Conservation (phyloP, 768 basidiomycete species). For the Boletus reticulatus region DNA sequence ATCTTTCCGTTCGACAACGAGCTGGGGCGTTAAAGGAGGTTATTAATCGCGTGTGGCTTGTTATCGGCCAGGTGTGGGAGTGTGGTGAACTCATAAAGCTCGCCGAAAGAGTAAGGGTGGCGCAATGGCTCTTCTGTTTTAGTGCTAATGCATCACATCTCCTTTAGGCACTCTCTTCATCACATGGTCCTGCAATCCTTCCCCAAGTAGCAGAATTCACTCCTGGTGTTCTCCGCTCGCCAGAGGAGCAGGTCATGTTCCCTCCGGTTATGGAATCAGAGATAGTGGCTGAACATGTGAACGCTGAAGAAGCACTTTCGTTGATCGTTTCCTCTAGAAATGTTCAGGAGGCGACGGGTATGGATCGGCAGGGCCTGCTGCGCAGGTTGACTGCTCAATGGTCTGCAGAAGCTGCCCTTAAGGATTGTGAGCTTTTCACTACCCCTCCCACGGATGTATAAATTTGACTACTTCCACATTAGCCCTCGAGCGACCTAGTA, state of each 20-base stretch:
- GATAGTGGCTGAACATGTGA: conserved; percentile 37
- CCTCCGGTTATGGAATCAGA: conserved; percentile 26
- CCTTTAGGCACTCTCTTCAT: conserved; percentile 44
- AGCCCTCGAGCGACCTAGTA: conserved; percentile 57
- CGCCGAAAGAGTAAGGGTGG: conserved; percentile 52
- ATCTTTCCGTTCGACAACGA: conserved; percentile 41
- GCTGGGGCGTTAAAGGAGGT: conserved; percentile 59
- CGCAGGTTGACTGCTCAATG: conserved; percentile 58
- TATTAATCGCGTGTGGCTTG: conserved; percentile 61
- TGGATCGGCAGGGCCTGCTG: conserved; percentile 55
- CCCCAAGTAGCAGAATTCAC: conserved; percentile 35
- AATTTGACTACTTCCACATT: conserved; percentile 5
- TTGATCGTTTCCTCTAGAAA: conserved; percentile 50
- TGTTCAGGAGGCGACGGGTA: conserved; percentile 62
- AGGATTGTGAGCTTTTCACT: conserved; percentile 57
- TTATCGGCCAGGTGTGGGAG: conserved; percentile 72
- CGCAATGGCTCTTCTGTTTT: conserved; percentile 13
- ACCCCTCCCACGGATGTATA: conserved; percentile 10
- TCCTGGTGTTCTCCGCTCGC: conserved; percentile 42
- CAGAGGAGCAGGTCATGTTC: conserved; percentile 46
- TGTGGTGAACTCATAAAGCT: conserved; percentile 49
- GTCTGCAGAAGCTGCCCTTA: conserved; percentile 73
- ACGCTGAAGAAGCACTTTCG: conserved; percentile 52
- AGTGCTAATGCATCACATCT: conserved; percentile 14
- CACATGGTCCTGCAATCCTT: conserved; percentile 38